phyloP scores from a whole-genome alignment of 176 grass and related monocot species.

The Elymus sibiricus region DNA sequence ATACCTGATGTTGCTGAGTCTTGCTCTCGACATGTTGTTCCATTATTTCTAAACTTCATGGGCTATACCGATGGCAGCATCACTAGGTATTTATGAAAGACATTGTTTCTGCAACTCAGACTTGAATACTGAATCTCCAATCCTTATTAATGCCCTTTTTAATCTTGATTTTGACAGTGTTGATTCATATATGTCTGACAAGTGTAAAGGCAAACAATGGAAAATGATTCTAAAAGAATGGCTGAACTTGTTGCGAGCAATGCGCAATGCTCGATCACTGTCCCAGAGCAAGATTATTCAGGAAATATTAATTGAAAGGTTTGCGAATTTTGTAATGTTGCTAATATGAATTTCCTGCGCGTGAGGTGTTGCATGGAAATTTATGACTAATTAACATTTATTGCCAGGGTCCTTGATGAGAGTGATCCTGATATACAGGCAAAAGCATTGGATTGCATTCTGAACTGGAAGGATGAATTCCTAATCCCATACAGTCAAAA shows the following conservation, averaged over 20 bases:
- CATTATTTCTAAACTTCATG: constrained; percentile 88
- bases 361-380: constrained; percentile 1
- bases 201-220: constrained; percentile 86
- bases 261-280: constrained; percentile 84
- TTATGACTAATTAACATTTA: constrained; percentile 7
- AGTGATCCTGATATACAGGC: constrained; percentile 73
- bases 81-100: constrained; percentile 53
- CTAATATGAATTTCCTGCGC: constrained; percentile 5
- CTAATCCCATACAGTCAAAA: constrained; percentile 56
- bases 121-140: background rate
- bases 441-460: constrained; percentile 83
- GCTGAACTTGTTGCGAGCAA: constrained; percentile 72
- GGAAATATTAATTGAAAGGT: constrained; percentile 82
- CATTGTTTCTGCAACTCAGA: constrained; percentile 15
- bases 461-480: constrained; percentile 89
- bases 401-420: constrained; percentile 80
- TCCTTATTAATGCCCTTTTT: constrained; percentile 20
- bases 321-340: constrained; percentile 23
- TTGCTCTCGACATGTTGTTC: constrained; percentile 79
- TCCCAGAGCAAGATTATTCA: constrained; percentile 67
- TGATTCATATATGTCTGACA: constrained; percentile 50
- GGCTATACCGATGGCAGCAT: constrained; percentile 56
- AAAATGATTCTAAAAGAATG: constrained; percentile 89
- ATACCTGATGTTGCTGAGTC: constrained; percentile 88
- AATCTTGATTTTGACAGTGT: constrained; percentile 47